Evolutionary conservation across 2,329 filamentous ascomycete species (phyloP).

Genomic region (Chrysoporthe deuterocubensis): DNA sequence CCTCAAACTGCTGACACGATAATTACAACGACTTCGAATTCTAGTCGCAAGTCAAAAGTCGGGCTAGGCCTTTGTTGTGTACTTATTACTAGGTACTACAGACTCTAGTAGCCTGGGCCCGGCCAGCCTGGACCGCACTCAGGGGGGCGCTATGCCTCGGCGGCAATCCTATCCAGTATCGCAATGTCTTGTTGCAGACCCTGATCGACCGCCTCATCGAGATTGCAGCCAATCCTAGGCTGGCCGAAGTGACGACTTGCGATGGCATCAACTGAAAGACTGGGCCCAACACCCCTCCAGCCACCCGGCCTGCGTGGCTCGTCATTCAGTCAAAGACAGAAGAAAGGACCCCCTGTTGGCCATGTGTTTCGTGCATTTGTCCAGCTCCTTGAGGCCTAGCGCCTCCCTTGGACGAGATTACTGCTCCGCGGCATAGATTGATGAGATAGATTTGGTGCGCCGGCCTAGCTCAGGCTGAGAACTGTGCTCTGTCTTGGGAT

Average conservation of each 20-base stretch:
- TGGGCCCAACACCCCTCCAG: background rate
- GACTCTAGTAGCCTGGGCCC: background rate
- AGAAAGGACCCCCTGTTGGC: constrained; percentile 13
- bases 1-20: background rate
- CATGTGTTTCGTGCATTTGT: constrained; percentile 26
- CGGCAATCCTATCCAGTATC: background rate
- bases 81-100: too few species aligned
- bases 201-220: background rate
- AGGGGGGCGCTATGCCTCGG: background rate
- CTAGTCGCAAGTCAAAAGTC: background rate
- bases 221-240: background rate
- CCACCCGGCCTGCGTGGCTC: constrained; percentile 4
- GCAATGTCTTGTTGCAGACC: background rate
- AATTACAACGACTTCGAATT: background rate
- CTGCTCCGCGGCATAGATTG: background rate
- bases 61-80: background rate
- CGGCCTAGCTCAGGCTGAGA: constrained; percentile 29
- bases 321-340: constrained; percentile 1
- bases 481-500: constrained; percentile 24
- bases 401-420: constrained; percentile 13
- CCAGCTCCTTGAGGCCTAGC: constrained; percentile 12
- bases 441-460: constrained; percentile 2
- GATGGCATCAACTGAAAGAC: background rate
- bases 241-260: background rate
- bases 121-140: background rate